Base-by-base conservation (phyloP, 2,329 filamentous ascomycete genomes). In the Aspergillus transmontanensis region DNA sequence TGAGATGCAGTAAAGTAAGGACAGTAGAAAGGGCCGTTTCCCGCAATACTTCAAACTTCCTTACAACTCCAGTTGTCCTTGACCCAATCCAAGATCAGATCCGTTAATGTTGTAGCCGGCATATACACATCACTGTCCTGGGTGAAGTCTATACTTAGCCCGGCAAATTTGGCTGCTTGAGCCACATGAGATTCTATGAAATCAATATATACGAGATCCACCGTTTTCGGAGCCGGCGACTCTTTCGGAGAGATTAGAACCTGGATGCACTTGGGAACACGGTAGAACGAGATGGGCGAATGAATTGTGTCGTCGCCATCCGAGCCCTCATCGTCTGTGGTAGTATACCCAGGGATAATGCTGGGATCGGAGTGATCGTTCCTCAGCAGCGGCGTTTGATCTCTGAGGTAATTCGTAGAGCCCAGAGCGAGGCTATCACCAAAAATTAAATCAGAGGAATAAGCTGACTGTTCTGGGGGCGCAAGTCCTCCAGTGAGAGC, bases 281-380 rank as follows among this genome's bases (percentile, higher is more conserved):
- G 76, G 78, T 94, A 94, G 74, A 91, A 93, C 36, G 85, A 82
- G 67, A 98, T 88, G 1, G 86, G 83, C 19, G 86, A 82, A 76
- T 97, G 95, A 1, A 96, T 77, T 0, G 94, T 96, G 74, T 99
- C 95, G 74, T 99, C 95, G 48, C 95, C 95, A 68, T 96, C 92
- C 4, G 80, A 79, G 56, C 94, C 93, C 6, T 88, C 86, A 71
- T 96, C 94, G 73, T 99, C 95, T 60, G 84, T 84, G 12, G 95
- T 99, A 0, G 92, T 97, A 80, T 98, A 98, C 1, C 95, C 95
- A 0, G 89, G 89, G 21, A 81, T 73, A 1, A 90, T 80, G 48
- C 80, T 74, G 4, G 81, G 80, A 50, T 50, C 30, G 30, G 41
- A 45, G 55, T 48, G 21, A 23, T 34, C 50, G n/a, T 26, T 54